Conservation (phyloP, 23 red algal species). For the Gracilaria vermiculophylla region DNA sequence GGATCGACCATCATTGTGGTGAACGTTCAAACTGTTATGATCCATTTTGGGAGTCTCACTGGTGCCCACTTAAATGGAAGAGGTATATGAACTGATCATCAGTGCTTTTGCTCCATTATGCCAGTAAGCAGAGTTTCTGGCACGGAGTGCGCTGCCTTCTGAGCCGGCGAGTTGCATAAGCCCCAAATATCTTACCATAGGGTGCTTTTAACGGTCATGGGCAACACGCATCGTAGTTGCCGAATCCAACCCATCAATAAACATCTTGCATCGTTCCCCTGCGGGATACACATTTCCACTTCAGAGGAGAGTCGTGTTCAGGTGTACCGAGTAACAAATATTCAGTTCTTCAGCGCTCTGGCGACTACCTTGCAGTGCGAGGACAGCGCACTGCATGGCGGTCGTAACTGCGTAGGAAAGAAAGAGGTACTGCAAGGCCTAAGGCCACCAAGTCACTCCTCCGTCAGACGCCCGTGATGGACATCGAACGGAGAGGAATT, state of each 20-base stretch:
- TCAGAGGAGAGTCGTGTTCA: neutral
- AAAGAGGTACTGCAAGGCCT: neutral
- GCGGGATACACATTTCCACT: neutral
- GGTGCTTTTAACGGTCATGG: neutral
- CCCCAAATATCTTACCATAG: neutral
- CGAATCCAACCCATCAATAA: neutral
- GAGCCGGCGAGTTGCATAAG: too few relatives aligned
- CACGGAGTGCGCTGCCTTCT: too few relatives aligned
- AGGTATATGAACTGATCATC: too few relatives aligned
- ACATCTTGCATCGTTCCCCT: neutral
- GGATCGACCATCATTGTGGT: too few relatives aligned
- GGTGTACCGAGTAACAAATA: too few relatives aligned
- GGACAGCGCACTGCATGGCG: neutral
- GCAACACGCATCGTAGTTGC: neutral
- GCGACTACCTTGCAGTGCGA: neutral
- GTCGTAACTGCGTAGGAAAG: neutral
- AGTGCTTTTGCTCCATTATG: too few relatives aligned
- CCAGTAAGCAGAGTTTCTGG: too few relatives aligned
- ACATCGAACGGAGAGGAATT: neutral
- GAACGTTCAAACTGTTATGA: too few relatives aligned
- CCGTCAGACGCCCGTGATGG: neutral
- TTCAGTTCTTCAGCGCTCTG: neutral
- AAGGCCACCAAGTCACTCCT: neutral
- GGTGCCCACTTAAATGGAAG: too few relatives aligned
- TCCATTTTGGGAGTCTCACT: too few relatives aligned